These are phyloP conservation scores for Coemansia sp. DNA, from an alignment of 192 early-diverging fungal species.

Conservation along the genomic window DNA sequence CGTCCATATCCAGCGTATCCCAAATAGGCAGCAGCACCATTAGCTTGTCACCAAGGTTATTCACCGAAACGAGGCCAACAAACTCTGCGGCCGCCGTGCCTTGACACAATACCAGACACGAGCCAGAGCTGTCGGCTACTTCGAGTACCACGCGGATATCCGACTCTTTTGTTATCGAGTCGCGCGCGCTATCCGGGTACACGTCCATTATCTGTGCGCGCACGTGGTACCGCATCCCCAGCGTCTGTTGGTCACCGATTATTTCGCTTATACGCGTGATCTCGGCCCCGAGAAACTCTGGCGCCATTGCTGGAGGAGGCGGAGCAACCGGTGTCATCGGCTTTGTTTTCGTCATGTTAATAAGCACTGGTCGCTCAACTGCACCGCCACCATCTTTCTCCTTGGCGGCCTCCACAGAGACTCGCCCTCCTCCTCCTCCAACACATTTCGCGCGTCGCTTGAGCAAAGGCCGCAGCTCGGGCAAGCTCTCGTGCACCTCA, in stretches of 20 bases:
- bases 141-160: conserved; percentile 11
- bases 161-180: neutral
- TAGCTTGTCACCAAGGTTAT: neutral
- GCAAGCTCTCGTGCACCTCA: conserved; percentile 4
- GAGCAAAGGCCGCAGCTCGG: neutral
- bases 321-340: no score
- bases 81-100: neutral
- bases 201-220: conserved; percentile 1
- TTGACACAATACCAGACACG: conserved; percentile 15
- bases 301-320: neutral
- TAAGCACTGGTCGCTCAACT: no score
- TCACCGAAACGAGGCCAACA: neutral
- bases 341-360: conserved; percentile 4
- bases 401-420: no score
- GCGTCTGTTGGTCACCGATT: neutral
- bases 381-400: no score
- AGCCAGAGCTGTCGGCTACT: conserved; percentile 16
- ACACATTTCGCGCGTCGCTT: neutral
- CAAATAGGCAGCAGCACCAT: neutral
- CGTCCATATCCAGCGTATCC: neutral
- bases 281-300: neutral
- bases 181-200: conserved; percentile 3
- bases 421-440: no score
- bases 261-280: neutral
- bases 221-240: conserved; percentile 1